phyloP scores from a whole-genome alignment of 2,329 filamentous ascomycete genomes.

The Penicillium frequentans region DNA sequence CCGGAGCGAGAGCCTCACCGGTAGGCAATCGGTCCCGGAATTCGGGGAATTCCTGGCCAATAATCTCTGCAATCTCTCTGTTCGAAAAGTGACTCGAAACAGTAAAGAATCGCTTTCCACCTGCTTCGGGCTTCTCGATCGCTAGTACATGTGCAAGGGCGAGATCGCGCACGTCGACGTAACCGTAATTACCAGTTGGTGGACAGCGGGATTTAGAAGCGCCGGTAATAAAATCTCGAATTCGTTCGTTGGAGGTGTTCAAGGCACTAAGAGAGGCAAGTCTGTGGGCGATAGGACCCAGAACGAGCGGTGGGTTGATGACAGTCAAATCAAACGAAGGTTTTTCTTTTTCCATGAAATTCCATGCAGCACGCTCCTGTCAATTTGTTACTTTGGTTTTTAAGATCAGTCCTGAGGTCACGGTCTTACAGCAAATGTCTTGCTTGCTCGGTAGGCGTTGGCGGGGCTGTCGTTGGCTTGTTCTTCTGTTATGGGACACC shows the following conservation, averaged over 20 bases:
- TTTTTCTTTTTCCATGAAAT: constrained; percentile 53
- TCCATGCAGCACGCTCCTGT: constrained; percentile 61
- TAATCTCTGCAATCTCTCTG: constrained; percentile 36
- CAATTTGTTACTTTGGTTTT: background rate
- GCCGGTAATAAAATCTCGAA: constrained; percentile 61
- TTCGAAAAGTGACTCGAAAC: constrained; percentile 39
- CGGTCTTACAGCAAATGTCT: constrained; percentile 33
- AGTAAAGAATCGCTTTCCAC: constrained; percentile 41
- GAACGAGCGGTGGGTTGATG: constrained; percentile 60
- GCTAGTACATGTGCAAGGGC: constrained; percentile 43
- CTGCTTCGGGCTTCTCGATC: constrained; percentile 38
- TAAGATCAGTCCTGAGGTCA: background rate
- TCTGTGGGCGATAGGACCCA: constrained; percentile 61
- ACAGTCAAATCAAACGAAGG: constrained; percentile 58
- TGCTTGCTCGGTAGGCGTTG: constrained; percentile 47
- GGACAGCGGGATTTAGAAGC: constrained; percentile 54
- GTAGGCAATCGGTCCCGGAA: constrained; percentile 33
- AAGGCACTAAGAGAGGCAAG: constrained; percentile 58
- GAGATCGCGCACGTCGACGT: constrained; percentile 50
- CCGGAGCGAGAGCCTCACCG: constrained; percentile 22
- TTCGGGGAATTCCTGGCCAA: constrained; percentile 38
- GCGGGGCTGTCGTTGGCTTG: constrained; percentile 27
- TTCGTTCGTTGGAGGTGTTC: constrained; percentile 69
- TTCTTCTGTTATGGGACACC: constrained; percentile 38
- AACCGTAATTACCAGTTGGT: constrained; percentile 58